These are phyloP conservation scores for Rhizopogon vulgaris DNA, from an alignment of 768 basidiomycete species.

Conservation along the genomic window DNA sequence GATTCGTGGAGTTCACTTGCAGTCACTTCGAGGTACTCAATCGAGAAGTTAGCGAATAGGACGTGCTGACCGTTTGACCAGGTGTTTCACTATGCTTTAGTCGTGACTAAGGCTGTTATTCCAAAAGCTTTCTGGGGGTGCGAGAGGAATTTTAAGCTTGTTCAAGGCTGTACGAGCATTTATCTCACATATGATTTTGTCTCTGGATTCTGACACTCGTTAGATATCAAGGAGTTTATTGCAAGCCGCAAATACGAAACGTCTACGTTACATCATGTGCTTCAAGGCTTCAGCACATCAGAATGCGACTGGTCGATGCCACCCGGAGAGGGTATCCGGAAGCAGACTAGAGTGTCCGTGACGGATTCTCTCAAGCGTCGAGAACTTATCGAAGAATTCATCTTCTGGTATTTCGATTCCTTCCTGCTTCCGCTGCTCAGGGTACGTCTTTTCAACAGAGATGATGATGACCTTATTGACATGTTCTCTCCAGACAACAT, in stretches of 20 bases:
- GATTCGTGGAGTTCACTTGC: conserved; percentile 76
- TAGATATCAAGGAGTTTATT: conserved; percentile 76
- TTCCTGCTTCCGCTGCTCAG: conserved; percentile 76
- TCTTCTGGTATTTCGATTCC: conserved; percentile 93
- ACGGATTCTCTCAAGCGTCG: conserved; percentile 70
- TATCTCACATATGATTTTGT: not conserved
- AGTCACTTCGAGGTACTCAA: conserved; percentile 50
- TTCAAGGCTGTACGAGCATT: conserved; percentile 46
- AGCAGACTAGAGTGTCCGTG: conserved; percentile 47
- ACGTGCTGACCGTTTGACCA: conserved; percentile 19
- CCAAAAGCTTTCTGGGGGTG: conserved; percentile 80
- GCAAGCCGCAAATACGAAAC: conserved; percentile 76
- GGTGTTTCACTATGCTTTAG: conserved; percentile 65
- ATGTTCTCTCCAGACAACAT: conserved; percentile 58
- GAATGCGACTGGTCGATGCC: conserved; percentile 79
- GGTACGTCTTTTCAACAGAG: conserved; percentile 36
- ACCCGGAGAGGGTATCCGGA: conserved; percentile 26
- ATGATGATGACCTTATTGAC: not conserved
- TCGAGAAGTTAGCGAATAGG: not conserved
- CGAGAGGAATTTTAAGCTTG: conserved; percentile 50
- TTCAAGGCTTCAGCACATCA: conserved; percentile 70
- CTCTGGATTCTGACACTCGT: not conserved
- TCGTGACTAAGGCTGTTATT: conserved; percentile 63
- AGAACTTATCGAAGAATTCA: conserved; percentile 80
- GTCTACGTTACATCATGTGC: conserved; percentile 62